phyloP scores from a whole-genome alignment of 176 grass and related monocot species.

The Hordeum vulgare region MorexV3_pseudomolecules_assembly NC_058519.1:255770657-255771156 shows the following conservation, averaged over 20 bases:
- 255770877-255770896: neutral
- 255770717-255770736: neutral
- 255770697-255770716: neutral
- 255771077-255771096: neutral
- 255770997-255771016: too few species aligned
- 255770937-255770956: too few species aligned
- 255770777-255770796: neutral
- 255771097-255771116: neutral
- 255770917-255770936: neutral
- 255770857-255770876: neutral
- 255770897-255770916: neutral
- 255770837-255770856: neutral
- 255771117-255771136: neutral
- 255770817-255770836: neutral
- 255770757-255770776: neutral
- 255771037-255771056: neutral
- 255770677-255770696: neutral
- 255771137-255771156: neutral
- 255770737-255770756: constrained; percentile 15
- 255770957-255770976: too few species aligned
- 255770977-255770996: too few species aligned
- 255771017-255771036: too few species aligned
- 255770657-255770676: neutral
- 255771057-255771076: neutral
- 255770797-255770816: neutral